Evolutionary conservation across 1,284 basidiomycete species (phyloP).

Genomic region (Leccinum pallidistipes): DNA sequence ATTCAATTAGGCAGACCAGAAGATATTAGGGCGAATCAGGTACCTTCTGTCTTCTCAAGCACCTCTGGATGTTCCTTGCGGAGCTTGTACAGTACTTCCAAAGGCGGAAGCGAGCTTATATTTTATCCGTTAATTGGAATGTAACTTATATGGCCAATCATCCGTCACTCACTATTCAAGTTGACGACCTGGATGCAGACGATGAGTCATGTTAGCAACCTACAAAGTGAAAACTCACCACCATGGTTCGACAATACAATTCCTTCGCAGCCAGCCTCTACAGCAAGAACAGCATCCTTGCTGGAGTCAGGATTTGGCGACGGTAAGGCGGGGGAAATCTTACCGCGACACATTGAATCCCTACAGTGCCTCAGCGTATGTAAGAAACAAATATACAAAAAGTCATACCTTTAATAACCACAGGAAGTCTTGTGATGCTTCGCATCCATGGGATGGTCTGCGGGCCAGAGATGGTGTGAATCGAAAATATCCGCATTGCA

Average conservation of each 20-base stretch:
- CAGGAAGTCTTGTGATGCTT: slow-evolving; percentile 73
- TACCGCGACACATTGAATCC: slow-evolving; percentile 76
- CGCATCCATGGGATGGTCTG: slow-evolving; percentile 81
- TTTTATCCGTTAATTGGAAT: neutral
- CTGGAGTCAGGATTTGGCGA: slow-evolving; percentile 10
- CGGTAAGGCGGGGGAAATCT: neutral
- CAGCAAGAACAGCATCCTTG: slow-evolving; percentile 83
- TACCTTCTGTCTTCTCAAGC: slow-evolving; percentile 71
- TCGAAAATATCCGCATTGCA: slow-evolving; percentile 1
- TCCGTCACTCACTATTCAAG: slow-evolving; percentile 63
- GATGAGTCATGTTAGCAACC: slow-evolving; percentile 5
- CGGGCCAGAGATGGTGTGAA: slow-evolving; percentile 6
- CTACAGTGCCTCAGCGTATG: slow-evolving; percentile 34
- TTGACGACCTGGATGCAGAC: slow-evolving; percentile 60
- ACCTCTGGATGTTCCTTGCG: slow-evolving; percentile 72
- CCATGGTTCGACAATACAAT: slow-evolving; percentile 91
- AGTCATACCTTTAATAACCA: slow-evolving; percentile 75
- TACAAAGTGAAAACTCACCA: slow-evolving; percentile 49
- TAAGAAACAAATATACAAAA: neutral
- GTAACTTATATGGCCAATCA: neutral
- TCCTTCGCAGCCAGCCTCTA: slow-evolving; percentile 82
- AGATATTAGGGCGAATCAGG: slow-evolving; percentile 2
- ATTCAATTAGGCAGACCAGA: slow-evolving; percentile 2
- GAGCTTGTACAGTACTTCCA: slow-evolving; percentile 78
- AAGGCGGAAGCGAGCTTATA: slow-evolving; percentile 61